A percentile compares a stretch with the other conserved stretches of the same genome.
Conservation (phyloP, 495 filamentous ascomycete genomes). For the Aspergillus diversus region DNA sequence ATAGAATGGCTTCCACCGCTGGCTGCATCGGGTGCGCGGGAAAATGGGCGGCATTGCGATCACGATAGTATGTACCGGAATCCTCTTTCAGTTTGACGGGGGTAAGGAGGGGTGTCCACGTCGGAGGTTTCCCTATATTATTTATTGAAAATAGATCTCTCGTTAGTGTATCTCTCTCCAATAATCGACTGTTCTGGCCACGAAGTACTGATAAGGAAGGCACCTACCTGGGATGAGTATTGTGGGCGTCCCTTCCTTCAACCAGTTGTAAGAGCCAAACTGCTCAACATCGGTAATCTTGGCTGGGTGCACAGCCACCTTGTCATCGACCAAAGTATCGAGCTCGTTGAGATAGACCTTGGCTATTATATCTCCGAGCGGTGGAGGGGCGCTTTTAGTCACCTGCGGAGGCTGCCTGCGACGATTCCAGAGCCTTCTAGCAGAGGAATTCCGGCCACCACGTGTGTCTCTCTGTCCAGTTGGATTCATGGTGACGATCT, state of each 20-base stretch:
- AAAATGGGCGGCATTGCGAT: constrained; percentile 63
- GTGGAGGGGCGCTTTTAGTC: constrained; percentile 5
- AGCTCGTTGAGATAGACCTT: constrained; percentile 26
- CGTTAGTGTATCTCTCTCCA: not conserved
- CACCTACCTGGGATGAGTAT: constrained; percentile 59
- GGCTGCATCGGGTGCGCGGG: constrained; percentile 62
- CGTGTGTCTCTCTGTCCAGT: not conserved
- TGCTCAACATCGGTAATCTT: constrained; percentile 29
- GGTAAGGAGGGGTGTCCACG: constrained; percentile 53
- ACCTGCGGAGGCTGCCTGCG: not conserved
- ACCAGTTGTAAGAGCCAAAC: constrained; percentile 61
- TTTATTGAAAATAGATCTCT: not conserved
- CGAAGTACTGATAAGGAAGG: not conserved
- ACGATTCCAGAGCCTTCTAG: not conserved
- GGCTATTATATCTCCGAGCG: constrained; percentile 29
- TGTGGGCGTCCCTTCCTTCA: constrained; percentile 37
- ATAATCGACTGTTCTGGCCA: too few relatives aligned
- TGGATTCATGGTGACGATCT: not conserved
- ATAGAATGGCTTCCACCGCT: constrained; percentile 51
- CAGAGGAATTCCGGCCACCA: not conserved
- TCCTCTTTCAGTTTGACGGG: constrained; percentile 43
- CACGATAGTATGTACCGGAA: constrained; percentile 57
- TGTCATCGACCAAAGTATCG: constrained; percentile 1
- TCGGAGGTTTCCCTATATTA: constrained; percentile 56
- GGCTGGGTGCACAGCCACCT: constrained; percentile 4